phyloP scores from a whole-genome alignment of 1,284 basidiomycete genomes.

The Rhodotorula sp. region DNA sequence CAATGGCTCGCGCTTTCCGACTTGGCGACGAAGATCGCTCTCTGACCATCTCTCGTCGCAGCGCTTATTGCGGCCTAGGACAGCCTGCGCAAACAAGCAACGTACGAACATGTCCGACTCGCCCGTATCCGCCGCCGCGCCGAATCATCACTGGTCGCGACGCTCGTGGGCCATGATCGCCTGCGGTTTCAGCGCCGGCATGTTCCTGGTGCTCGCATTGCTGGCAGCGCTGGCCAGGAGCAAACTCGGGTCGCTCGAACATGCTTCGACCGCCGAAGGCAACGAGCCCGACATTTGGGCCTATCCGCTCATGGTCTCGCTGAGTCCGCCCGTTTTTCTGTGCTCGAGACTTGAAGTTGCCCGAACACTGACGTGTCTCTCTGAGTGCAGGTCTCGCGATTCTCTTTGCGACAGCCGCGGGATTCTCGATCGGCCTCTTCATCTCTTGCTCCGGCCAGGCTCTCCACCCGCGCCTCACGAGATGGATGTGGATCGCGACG shows the following conservation, averaged over 20 bases:
- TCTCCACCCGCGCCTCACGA: neutral
- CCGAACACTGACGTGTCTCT: too few relatives aligned
- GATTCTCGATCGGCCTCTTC: neutral
- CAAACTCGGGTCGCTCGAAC: neutral
- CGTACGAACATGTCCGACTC: too few relatives aligned
- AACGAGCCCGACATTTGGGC: neutral
- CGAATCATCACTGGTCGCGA: too few relatives aligned
- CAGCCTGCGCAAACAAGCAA: too few relatives aligned
- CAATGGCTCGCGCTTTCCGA: too few relatives aligned
- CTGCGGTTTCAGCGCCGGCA: too few relatives aligned
- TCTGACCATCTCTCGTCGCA: neutral
- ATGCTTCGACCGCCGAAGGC: conserved; percentile 1
- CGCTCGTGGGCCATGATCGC: neutral
- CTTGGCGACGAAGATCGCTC: neutral
- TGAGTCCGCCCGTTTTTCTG: neutral
- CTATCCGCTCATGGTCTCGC: neutral
- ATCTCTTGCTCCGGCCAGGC: neutral
- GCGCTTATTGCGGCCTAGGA: neutral
- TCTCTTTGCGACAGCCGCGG: neutral
- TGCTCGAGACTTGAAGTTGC: neutral
- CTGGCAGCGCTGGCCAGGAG: neutral
- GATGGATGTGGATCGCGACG: neutral
- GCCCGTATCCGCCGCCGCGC: too few relatives aligned
- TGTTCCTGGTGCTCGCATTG: neutral
- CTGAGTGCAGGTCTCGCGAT: neutral